Evolutionary conservation across 163 green algal species (phyloP), one percentile per base, ranked within the genome.

Genomic region (Scenedesmus sp.): DNA sequence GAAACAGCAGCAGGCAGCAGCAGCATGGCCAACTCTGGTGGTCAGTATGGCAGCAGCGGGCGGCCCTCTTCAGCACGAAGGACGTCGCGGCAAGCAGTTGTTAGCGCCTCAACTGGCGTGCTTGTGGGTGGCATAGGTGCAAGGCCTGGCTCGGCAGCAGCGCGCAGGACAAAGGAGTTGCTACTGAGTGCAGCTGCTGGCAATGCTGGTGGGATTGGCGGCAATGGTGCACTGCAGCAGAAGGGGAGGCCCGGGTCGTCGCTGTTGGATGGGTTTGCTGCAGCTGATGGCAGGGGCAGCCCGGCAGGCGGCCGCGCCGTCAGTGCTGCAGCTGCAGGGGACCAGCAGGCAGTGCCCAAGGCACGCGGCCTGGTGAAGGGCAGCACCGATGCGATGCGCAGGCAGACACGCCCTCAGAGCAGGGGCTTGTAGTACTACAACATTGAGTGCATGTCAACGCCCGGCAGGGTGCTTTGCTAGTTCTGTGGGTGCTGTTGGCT

Each of bases 161-260:
- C 88, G 23, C 67, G 88, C n/a, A 64, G 88, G 10, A 92, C 88
- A 3, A 92, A 88, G 23, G 88, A 92, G 54, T 26, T 92, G 66
- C 88, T 92, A 55, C 64, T 84, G 18, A 84, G 34, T 62, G 82
- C 34, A 46, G 55, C 62, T 56, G 84, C 62, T 74, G 88, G n/a
- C 1, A 26, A 4, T 54, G 52, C 64, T 84, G 81, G 0, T n/a
- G 55, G 59, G 64, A 62, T 1, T 23, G 26, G 81, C 64, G 20
- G 57, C 56, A 67, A 46, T 57, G 18, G 18, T 20, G 26, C 26
- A 8, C 26, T 57, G 66, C 76, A 66, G 85, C 55, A 56, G 70
- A 79, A 86, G 74, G 59, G 67, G 23, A 73, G 54, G 18, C 18
- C 55, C 34, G 54, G 46, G n/a, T 55, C 20, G 20, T 88, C 77